Evolutionary conservation across 2,329 filamentous ascomycete genomes (phyloP), one percentile per base, ranked within the genome.

Genomic region (Incumbomyces lentus): DNA sequence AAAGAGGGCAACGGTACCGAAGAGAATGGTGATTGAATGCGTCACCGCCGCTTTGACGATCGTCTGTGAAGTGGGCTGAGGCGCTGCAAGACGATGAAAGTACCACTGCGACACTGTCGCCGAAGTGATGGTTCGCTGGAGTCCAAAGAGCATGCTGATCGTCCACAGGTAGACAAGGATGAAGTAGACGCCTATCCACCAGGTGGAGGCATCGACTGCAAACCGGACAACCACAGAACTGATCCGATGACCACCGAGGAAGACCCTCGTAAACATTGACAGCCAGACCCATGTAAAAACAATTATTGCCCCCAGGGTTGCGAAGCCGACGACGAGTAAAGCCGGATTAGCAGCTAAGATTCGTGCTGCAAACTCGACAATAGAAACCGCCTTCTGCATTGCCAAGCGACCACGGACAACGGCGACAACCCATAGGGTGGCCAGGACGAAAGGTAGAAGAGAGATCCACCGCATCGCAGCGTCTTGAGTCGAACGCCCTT

Each of bases 101-200:
- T 98, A 98, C 92, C 92, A 98, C 65, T 98, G 92, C 34, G 87
- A 94, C 18, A 96, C 90, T 1, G 90, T 95, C 10, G 92, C 92
- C 18, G 88, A 90, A 12, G 90, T 95, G 13, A 89, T 92, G 17
- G 86, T 82, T 49, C 92, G 82, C 63, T 98, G 90, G 17, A 96
- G 77, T 14, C 87, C 88, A 48, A 87, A 83, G 61, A 94, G 81
- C 48, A 96, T 79, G 2, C 85, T 84, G 35, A 95, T 72, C 0
- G 88, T 92, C 92, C 92, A 98, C 56, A 96, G 81, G 65, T 95
- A 96, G 70, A 95, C 84, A 49, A 96, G 69, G 55, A 95, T 79
- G 67, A 95, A 98, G 63, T 82, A 94, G 18, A 79, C 75, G n/a
- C 86, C 92, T 2, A 98, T 73, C 86, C 88, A 95, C 90, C 90